Percentiles rank a stretch among this genome's conserved stretches.
Evolutionary conservation across 2,329 filamentous ascomycete species (phyloP).

Genomic region (Fusarium pininemorale): DNA sequence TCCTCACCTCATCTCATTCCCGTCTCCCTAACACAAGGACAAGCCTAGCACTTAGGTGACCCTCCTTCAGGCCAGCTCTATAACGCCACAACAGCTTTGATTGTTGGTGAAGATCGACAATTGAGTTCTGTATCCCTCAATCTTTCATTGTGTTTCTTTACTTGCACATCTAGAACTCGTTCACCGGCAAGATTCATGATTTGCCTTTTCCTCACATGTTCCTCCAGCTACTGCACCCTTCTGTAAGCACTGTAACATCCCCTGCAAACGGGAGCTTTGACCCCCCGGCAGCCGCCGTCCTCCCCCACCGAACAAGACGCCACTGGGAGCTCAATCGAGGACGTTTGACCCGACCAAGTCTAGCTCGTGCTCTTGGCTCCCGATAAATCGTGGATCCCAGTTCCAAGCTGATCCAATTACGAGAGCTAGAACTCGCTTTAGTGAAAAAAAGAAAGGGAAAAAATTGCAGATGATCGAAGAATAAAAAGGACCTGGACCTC

Average conservation of each 20-base stretch:
- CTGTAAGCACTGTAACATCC: conserved; percentile 34
- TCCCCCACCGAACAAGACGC: conserved; percentile 24
- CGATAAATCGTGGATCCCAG: conserved; percentile 25
- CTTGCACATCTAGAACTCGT: accelerated
- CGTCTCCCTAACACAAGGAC: neutral
- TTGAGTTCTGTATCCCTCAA: no score
- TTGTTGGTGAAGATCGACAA: neutral
- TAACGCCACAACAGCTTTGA: conserved; percentile 14
- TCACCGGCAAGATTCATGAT: accelerated
- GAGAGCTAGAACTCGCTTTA: conserved; percentile 14
- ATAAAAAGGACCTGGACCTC: conserved; percentile 15
- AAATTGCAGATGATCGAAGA: conserved; percentile 37
- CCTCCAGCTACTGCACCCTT: neutral
- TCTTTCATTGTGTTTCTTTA: no score
- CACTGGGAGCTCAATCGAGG: conserved; percentile 23
- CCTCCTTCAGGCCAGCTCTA: conserved; percentile 10
- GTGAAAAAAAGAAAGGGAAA: conserved; percentile 13
- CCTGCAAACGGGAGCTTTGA: conserved; percentile 23
- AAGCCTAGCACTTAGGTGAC: conserved; percentile 4
- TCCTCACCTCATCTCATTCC: conserved; percentile 15
- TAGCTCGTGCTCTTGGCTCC: conserved; percentile 35
- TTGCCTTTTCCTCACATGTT: neutral
- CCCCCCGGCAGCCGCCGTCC: conserved; percentile 17
- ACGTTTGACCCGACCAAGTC: conserved; percentile 17
- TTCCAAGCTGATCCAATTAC: conserved; percentile 3